Conservation (phyloP, 495 filamentous ascomycete species). For the Aspergillus panamensis region DNA sequence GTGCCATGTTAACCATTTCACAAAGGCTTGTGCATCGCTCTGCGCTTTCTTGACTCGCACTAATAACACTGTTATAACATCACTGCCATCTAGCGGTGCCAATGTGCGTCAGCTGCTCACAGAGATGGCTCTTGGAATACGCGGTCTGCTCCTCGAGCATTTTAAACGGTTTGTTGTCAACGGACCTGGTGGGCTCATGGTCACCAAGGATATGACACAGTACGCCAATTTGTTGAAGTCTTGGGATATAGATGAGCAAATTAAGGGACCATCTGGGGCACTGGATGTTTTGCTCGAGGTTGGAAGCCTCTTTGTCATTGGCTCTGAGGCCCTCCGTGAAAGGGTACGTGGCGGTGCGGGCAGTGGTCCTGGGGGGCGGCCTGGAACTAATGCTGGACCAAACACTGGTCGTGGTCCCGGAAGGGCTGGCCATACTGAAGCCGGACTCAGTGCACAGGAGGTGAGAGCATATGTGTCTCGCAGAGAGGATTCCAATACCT, state of each 20-base stretch:
- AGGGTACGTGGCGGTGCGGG: slow-evolving; percentile 57
- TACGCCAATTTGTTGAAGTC: slow-evolving; percentile 79
- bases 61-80: slow-evolving; percentile 55
- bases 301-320: slow-evolving; percentile 94
- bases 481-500: slow-evolving; percentile 76
- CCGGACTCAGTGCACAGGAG: slow-evolving; percentile 61
- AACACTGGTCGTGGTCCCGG: slow-evolving; percentile 26
- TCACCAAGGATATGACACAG: slow-evolving; percentile 90
- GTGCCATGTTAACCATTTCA: background rate
- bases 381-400: slow-evolving; percentile 18
- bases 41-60: slow-evolving; percentile 70
- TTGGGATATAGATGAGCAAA: slow-evolving; percentile 69
- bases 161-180: slow-evolving; percentile 91
- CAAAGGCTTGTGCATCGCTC: slow-evolving; percentile 69
- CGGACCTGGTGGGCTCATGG: slow-evolving; percentile 87
- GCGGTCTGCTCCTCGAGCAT: slow-evolving; percentile 78
- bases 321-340: slow-evolving; percentile 81
- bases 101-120: slow-evolving; percentile 74
- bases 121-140: slow-evolving; percentile 81
- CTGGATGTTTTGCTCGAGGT: slow-evolving; percentile 89
- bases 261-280: slow-evolving; percentile 53
- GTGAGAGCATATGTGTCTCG: slow-evolving; percentile 77
- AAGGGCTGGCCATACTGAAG: slow-evolving; percentile 35
- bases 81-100: slow-evolving; percentile 65
- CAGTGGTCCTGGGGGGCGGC: slow-evolving; percentile 25